Conservation (phyloP, 2,329 filamentous ascomycete species). For the Cytospora piceae region DNA sequence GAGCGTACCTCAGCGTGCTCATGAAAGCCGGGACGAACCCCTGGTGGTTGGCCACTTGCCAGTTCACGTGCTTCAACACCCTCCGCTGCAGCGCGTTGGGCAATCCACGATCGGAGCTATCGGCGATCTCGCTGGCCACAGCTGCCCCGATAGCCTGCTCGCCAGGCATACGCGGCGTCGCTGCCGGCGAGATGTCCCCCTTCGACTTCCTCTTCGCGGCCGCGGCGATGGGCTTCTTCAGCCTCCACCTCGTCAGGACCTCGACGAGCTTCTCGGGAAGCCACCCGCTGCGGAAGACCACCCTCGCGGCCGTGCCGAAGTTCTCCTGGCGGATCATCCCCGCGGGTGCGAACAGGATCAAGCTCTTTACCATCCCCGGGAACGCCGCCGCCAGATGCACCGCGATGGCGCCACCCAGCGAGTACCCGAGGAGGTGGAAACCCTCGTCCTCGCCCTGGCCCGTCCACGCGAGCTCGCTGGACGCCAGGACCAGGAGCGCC, state of each 20-base stretch:
- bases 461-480: constrained; percentile 62
- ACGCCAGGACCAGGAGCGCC: constrained; percentile 67
- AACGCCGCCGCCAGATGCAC: constrained; percentile 72
- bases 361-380: constrained; percentile 63
- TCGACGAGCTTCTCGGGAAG: constrained; percentile 57
- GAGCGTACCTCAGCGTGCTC: constrained; percentile 58
- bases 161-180: constrained; percentile 17
- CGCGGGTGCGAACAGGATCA: constrained; percentile 69
- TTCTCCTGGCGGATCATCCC: constrained; percentile 69
- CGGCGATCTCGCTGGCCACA: constrained; percentile 37
- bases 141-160: constrained; percentile 34
- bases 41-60: constrained; percentile 59
- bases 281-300: constrained; percentile 59
- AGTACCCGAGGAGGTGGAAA: constrained; percentile 79
- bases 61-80: constrained; percentile 57
- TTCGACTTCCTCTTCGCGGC: constrained; percentile 37
- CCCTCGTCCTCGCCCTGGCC: constrained; percentile 43
- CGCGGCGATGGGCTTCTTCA: constrained; percentile 55
- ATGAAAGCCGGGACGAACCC: constrained; percentile 66
- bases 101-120: constrained; percentile 36
- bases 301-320: constrained; percentile 54
- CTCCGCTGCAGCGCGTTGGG: constrained; percentile 48
- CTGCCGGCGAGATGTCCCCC: constrained; percentile 6
- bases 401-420: constrained; percentile 75
- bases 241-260: constrained; percentile 50